Conservation (phyloP, 1,284 basidiomycete genomes). For the Sporisorium exsertum region DNA sequence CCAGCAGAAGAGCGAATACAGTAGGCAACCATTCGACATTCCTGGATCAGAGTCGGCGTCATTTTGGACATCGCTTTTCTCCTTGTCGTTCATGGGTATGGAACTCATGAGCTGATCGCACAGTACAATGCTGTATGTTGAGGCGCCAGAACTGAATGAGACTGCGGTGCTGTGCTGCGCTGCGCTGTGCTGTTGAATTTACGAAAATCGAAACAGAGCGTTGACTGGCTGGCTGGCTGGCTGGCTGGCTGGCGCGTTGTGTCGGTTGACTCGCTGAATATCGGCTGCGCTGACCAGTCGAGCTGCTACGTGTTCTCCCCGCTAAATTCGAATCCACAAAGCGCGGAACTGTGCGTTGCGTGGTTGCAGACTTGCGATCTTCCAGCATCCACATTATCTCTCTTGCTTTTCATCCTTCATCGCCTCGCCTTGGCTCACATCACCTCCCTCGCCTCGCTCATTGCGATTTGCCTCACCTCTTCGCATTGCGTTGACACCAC, state of each 20-base stretch:
- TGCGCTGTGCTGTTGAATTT: background rate
- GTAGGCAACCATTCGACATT: conserved; percentile 1
- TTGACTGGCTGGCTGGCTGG: conserved; percentile 2
- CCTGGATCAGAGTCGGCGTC: background rate
- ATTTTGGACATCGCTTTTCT: background rate
- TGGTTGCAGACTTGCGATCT: conserved; percentile 21
- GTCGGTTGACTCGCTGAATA: conserved; percentile 6
- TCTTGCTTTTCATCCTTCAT: background rate
- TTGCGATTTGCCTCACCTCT: background rate
- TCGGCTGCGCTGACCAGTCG: background rate
- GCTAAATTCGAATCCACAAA: conserved; percentile 1
- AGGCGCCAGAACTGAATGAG: background rate
- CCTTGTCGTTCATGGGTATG: background rate
- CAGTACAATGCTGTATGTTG: background rate
- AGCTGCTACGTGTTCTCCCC: conserved; percentile 29
- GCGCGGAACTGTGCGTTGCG: conserved; percentile 33
- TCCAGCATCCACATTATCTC: conserved; percentile 26
- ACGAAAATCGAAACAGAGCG: background rate
- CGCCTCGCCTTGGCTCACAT: conserved; percentile 14
- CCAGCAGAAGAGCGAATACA: conserved; percentile 4
- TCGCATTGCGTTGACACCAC: background rate
- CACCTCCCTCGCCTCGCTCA: background rate
- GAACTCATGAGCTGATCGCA: background rate
- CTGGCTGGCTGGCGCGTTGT: conserved; percentile 5
- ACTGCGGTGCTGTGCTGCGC: background rate